These are phyloP conservation scores for Termitomyces bulborhizus DNA, from an alignment of 768 basidiomycete genomes.

Conservation along the genomic window DNA sequence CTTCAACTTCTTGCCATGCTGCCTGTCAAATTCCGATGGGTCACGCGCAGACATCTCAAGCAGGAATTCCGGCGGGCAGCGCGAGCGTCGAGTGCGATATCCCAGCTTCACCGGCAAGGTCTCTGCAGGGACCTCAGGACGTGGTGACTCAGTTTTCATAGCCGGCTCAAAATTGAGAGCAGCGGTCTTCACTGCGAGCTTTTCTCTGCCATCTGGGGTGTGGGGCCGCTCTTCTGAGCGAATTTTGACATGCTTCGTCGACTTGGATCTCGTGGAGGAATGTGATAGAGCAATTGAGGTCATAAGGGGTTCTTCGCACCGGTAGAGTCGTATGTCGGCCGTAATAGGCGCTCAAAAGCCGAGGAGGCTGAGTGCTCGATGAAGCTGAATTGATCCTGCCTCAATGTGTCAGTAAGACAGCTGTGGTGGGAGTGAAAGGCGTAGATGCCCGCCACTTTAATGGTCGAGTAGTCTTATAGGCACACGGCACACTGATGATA, in stretches of 20 bases:
- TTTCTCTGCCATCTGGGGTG: slow-evolving; percentile 9
- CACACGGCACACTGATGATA: slow-evolving; percentile 3
- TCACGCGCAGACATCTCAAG: slow-evolving; percentile 31
- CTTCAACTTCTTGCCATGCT: slow-evolving; percentile 30
- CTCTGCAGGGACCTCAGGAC: slow-evolving; percentile 18
- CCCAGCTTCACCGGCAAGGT: slow-evolving; percentile 27
- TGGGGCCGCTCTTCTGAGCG: neutral
- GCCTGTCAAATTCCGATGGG: slow-evolving; percentile 21
- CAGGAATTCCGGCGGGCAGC: slow-evolving; percentile 40
- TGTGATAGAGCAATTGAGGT: slow-evolving; percentile 14
- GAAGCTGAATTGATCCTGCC: slow-evolving; percentile 15
- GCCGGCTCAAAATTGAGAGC: slow-evolving; percentile 7
- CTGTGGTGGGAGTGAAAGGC: slow-evolving; percentile 12
- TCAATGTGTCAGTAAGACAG: slow-evolving; percentile 21
- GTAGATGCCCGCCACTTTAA: slow-evolving; percentile 12
- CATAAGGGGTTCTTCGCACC: slow-evolving; percentile 10
- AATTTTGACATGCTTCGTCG: slow-evolving; percentile 9
- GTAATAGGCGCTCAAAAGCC: neutral
- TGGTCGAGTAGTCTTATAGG: slow-evolving; percentile 7
- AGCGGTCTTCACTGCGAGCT: slow-evolving; percentile 11
- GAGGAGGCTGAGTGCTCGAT: neutral
- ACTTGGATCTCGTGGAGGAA: slow-evolving; percentile 14
- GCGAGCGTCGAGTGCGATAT: slow-evolving; percentile 32
- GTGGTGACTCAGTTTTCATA: slow-evolving; percentile 7
- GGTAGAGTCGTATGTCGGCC: neutral